Conservation (phyloP, 2,329 filamentous ascomycete species). For the Blastomyces silverae region DNA sequence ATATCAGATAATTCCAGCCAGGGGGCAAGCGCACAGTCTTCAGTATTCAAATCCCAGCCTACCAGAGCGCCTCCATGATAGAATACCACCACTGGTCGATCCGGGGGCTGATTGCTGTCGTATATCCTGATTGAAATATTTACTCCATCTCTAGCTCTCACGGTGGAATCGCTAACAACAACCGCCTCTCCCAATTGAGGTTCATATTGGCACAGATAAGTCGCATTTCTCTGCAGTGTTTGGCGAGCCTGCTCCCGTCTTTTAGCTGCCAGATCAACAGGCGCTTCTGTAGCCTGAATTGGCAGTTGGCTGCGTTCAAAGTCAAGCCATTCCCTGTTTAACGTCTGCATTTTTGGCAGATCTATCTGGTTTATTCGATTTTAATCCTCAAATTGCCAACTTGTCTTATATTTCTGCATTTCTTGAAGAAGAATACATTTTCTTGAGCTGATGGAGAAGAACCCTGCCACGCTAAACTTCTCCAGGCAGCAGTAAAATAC, state of each 20-base stretch:
- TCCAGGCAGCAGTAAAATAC: background rate
- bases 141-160: constrained; percentile 9
- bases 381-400: background rate
- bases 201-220: constrained; percentile 10
- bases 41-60: constrained; percentile 12
- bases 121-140: constrained; percentile 16
- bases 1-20: background rate
- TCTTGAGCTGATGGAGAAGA: background rate
- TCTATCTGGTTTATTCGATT: background rate
- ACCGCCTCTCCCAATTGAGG: constrained; percentile 2
- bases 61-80: constrained; percentile 12
- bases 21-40: constrained; percentile 8
- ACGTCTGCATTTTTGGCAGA: background rate
- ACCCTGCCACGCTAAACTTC: background rate
- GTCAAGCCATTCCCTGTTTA: constrained; percentile 14
- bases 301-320: background rate
- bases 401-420: background rate
- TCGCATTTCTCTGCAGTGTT: background rate
- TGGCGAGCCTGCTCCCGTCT: background rate
- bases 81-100: constrained; percentile 8
- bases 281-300: background rate
- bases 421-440: background rate
- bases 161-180: constrained; percentile 5
- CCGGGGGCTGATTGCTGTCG: background rate
- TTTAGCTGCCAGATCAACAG: constrained; percentile 1